phyloP scores from a whole-genome alignment of 2,329 filamentous ascomycete genomes.

The Stromatinia cepivora region DNA sequence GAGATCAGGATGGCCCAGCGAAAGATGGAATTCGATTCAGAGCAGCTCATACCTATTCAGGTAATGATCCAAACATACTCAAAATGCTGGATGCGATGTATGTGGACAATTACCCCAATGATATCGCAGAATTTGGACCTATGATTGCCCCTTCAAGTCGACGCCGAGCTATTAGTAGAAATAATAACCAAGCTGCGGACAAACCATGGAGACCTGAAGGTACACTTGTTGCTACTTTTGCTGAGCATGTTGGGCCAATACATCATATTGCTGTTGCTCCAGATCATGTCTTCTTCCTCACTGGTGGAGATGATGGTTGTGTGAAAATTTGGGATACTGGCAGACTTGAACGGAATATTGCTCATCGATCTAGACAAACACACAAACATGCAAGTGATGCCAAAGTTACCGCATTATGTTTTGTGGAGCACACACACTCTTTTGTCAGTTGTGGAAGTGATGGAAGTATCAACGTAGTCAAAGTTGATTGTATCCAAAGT shows the following conservation, averaged over 20 bases:
- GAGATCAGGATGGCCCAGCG: constrained; percentile 41
- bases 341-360: constrained; percentile 86
- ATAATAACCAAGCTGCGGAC: constrained; percentile 41
- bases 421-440: constrained; percentile 90
- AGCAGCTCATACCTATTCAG: constrained; percentile 79
- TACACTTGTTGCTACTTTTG: constrained; percentile 80
- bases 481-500: constrained; percentile 59
- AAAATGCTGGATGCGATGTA: constrained; percentile 84
- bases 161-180: constrained; percentile 49
- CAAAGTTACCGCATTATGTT: constrained; percentile 79
- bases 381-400: constrained; percentile 72
- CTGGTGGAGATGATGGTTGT: constrained; percentile 84
- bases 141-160: constrained; percentile 69
- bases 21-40: constrained; percentile 51
- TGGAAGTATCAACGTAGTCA: constrained; percentile 86
- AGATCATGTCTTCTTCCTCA: constrained; percentile 93
- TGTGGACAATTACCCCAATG: constrained; percentile 66
- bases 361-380: constrained; percentile 82
- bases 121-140: constrained; percentile 73
- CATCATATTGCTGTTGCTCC: constrained; percentile 81
- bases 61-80: constrained; percentile 69
- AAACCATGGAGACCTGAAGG: constrained; percentile 82
- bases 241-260: constrained; percentile 80
- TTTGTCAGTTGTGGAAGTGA: constrained; percentile 90
- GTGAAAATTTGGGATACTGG: constrained; percentile 94